Base-by-base conservation (phyloP, 208 protist species). In the Blastocrithidia nonstop region DNA sequence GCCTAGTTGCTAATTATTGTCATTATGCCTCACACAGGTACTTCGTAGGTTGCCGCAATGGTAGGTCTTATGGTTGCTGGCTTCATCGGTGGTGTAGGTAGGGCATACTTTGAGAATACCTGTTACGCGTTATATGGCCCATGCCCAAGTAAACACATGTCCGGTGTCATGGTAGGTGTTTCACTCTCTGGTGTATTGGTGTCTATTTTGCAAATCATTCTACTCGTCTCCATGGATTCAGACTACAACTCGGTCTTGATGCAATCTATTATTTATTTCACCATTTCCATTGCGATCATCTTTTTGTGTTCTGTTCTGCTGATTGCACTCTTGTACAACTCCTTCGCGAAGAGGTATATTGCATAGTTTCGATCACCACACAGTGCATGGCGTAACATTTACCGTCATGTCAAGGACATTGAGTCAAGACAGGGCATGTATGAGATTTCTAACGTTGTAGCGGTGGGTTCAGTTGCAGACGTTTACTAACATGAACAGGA, bases 41-140 rank as follows among this genome's bases (percentile, higher is more conserved):
- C 35, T 21, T 52, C 54, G 16, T 46, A 66, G 35, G 50, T 20
- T 0, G 53, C 46, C 35, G 71, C 68, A 7, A 71, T 88, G 19
- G 49, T 37, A 2, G 57, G 73, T 7, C 45, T 81, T 13, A 56
- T 92, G 17, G 4, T 71, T 2, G 47, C 57, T 6, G 57, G 46
- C 22, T 58, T 80, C 43, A 29, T 77, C 5, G 57, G 51, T 24
- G 75, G 74, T 20, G 32, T 71, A 1, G 61, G 48, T n/a, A 67
- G 62, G 8, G 71, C 69, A 17, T 73, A 81, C 46, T 71, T 77
- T 41, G 71, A 90, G 40, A 69, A 71, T 24, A 78, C 68, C 23
- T 52, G 61, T 17, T 91, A 85, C 42, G 78, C 77, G 25, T 48
- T 94, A 11, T 77, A 61, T 31, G 75, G 62, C 15, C 53, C 64